A percentile compares a stretch with the other conserved stretches of the same genome.
These are phyloP conservation scores for Pyrrhoderma noxium DNA, from an alignment of 1,284 basidiomycete genomes.

Conservation along the genomic window DNA sequence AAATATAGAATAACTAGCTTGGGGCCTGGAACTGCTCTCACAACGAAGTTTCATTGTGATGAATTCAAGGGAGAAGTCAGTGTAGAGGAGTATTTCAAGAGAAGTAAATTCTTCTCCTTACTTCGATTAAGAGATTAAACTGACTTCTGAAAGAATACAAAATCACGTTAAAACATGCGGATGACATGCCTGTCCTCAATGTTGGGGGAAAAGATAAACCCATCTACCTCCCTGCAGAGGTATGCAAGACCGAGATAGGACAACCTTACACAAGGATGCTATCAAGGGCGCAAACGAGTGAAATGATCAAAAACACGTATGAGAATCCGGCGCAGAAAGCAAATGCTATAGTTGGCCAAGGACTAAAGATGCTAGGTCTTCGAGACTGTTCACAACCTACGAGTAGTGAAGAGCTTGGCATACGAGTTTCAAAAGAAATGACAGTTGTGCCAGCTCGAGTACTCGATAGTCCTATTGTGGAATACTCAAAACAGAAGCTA, in stretches of 20 bases:
- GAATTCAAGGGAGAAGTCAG: slow-evolving; percentile 47
- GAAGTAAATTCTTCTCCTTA: slow-evolving; percentile 43
- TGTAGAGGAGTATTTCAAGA: slow-evolving; percentile 56
- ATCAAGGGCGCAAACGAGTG: slow-evolving; percentile 32
- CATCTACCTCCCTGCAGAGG: slow-evolving; percentile 53
- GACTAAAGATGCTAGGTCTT: slow-evolving; percentile 49
- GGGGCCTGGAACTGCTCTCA: slow-evolving; percentile 36
- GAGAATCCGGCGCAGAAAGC: slow-evolving; percentile 25
- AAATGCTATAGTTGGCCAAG: slow-evolving; percentile 44
- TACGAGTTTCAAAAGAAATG: slow-evolving; percentile 51
- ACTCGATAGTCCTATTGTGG: slow-evolving; percentile 47
- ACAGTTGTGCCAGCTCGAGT: slow-evolving; percentile 50
- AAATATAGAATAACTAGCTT: slow-evolving; percentile 45
- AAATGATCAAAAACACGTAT: background rate
- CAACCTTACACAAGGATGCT: slow-evolving; percentile 45
- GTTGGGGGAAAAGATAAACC: slow-evolving; percentile 37
- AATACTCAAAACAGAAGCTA: slow-evolving; percentile 40
- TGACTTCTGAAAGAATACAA: slow-evolving; percentile 41
- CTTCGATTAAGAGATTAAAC: slow-evolving; percentile 19
- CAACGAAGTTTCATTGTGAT: slow-evolving; percentile 44
- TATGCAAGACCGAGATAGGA: slow-evolving; percentile 55
- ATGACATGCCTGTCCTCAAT: slow-evolving; percentile 54
- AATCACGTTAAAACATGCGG: slow-evolving; percentile 39
- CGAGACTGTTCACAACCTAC: slow-evolving; percentile 30
- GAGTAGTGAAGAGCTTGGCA: slow-evolving; percentile 40